Conservation (phyloP, 106 monocot species). For the Dioscorea dumetorum region DNA sequence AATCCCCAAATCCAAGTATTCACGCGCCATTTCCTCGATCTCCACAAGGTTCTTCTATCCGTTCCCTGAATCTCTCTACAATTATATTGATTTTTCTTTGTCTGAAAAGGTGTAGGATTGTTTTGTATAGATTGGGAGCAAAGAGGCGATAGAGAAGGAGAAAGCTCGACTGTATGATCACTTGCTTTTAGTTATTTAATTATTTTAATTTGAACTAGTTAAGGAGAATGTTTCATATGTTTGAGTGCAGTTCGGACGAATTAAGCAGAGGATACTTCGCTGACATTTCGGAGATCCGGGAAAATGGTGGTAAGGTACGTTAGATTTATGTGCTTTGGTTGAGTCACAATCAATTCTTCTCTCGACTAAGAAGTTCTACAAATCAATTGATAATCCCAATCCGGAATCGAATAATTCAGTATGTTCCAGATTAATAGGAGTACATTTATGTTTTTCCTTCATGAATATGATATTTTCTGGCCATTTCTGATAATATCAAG, state of each 20-base stretch:
- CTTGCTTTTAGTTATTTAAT: background rate
- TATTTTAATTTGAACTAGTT: background rate
- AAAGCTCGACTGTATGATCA: conserved; percentile 43
- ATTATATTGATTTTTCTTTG: background rate
- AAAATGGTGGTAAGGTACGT: conserved; percentile 65
- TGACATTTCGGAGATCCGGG: conserved; percentile 53
- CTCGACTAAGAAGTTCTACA: too few relatives aligned
- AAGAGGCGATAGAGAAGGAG: conserved; percentile 56
- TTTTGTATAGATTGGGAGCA: conserved; percentile 29
- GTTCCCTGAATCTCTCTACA: background rate
- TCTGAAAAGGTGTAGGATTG: background rate
- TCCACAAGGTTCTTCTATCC: conserved; percentile 27
- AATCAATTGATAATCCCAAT: too few relatives aligned
- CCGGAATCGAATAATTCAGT: too few relatives aligned
- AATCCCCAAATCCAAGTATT: conserved; percentile 7
- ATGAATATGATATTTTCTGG: conserved; percentile 1
- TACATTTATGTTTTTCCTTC: background rate
- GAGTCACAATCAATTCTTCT: too few relatives aligned
- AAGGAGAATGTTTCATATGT: background rate
- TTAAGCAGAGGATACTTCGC: conserved; percentile 65
- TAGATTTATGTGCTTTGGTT: too few relatives aligned
- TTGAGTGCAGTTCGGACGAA: conserved; percentile 59
- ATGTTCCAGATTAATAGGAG: background rate
- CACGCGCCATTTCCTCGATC: conserved; percentile 36
- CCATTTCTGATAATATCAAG: background rate